phyloP scores from a whole-genome alignment of 441 rosid species.

The Corymbia calophylla region DNA sequence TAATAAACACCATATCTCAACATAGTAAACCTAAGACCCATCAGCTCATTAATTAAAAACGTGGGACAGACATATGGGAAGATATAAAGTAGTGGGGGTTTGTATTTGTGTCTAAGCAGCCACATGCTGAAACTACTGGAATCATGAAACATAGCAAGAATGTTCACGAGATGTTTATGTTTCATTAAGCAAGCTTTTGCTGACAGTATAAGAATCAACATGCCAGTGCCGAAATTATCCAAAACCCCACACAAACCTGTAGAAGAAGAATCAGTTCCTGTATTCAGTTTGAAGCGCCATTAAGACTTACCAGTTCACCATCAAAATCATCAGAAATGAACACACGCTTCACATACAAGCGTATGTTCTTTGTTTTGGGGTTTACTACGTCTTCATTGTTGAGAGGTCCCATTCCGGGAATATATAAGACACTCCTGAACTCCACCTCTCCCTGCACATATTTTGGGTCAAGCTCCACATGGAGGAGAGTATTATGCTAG shows the following conservation, averaged over 20 bases:
- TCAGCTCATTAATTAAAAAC: background rate
- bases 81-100: background rate
- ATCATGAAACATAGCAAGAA: background rate
- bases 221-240: background rate
- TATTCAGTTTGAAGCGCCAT: background rate
- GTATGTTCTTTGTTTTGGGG: conserved; percentile 89
- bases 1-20: background rate
- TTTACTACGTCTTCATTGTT: conserved; percentile 81
- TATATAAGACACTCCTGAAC: conserved; percentile 85
- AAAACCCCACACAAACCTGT: background rate
- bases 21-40: background rate
- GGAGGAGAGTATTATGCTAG: background rate
- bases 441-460: conserved; percentile 89
- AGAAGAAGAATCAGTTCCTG: background rate
- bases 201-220: background rate
- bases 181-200: background rate
- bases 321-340: conserved; percentile 99
- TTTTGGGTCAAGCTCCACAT: background rate
- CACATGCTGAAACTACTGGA: background rate
- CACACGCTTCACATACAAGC: conserved; percentile 89
- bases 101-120: background rate
- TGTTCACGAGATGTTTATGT: background rate
- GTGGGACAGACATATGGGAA: background rate
- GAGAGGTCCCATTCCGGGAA: conserved; percentile 98
- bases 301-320: conserved; percentile 86